Base-by-base conservation (phyloP, 208 protist species). In the Trypanosoma brucei region DNA sequence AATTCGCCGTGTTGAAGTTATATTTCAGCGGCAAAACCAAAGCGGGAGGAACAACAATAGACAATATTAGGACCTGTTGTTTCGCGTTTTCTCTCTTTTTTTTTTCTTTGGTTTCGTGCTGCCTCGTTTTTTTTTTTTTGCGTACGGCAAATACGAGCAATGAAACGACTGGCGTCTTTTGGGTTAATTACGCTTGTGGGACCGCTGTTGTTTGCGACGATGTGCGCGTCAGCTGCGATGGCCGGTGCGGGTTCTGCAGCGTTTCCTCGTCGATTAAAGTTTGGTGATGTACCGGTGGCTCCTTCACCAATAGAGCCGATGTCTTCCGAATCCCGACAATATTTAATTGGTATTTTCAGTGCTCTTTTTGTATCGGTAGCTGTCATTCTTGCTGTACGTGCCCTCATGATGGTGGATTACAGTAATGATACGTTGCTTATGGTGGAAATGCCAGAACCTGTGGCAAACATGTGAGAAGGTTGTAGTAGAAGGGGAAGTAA, bases 381-480 rank as follows among this genome's bases (percentile, higher is more conserved):
- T 0, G 63, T 68, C 8, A 57, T 82, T 8, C 77, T 94, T 63
- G 88, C 75, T 1, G 80, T 92, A 2, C 62, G 64, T 37, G 75
- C 88, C 3, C 69, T 94, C 62, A 74, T 82, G 68, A 70, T 77
- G 22, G 86, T 94, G 36, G 70, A 92, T 72, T 94, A 92, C 77
- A 80, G 84, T 56, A 77, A 90, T 55, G 88, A 94, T 68, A 78
- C 85, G 2, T 76, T 94, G 42, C 81, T 94, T 22, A 92, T 94
- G 88, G 88, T 94, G 6, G 88, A 94, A 70, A 83, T 94, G 14
- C 75, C 83, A 1, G 83, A 85, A 37, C 69, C 86, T n/a, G 60
- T 52, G 3, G 49, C 70, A 14, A 74, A 84, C 52, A 68, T 57
- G 52, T 68, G 37, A 61, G 55, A 4, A 35, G 48, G 14, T 33